Percentiles rank a stretch among this genome's conserved stretches.
Evolutionary conservation across 2,329 filamentous ascomycete genomes (phyloP).

Genomic region (Monosporascus sp.): DNA sequence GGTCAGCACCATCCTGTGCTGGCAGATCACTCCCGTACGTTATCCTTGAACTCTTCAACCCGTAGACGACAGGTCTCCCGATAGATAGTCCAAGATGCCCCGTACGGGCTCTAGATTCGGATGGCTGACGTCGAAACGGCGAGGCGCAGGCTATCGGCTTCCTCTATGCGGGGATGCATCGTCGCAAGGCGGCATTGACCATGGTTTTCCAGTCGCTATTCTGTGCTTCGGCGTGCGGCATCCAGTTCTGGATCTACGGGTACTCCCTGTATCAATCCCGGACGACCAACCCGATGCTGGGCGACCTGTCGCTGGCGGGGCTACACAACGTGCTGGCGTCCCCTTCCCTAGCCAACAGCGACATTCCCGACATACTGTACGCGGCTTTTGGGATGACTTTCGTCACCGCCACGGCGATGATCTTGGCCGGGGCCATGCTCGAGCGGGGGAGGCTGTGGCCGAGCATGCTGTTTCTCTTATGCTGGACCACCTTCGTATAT

Average conservation of each 20-base stretch:
- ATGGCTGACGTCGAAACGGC: neutral
- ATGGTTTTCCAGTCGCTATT: slow-evolving; percentile 44
- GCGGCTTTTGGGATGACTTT: slow-evolving; percentile 32
- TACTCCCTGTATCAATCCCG: slow-evolving; percentile 36
- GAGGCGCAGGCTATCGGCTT: slow-evolving; percentile 28
- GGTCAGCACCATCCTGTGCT: slow-evolving; percentile 30
- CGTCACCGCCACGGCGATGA: slow-evolving; percentile 33
- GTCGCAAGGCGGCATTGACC: slow-evolving; percentile 33
- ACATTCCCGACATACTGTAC: slow-evolving; percentile 33
- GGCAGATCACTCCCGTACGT: slow-evolving; percentile 30
- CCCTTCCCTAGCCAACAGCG: slow-evolving; percentile 30
- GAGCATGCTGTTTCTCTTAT: slow-evolving; percentile 58
- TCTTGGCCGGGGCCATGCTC: slow-evolving; percentile 32
- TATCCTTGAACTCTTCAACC: neutral
- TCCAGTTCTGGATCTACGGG: slow-evolving; percentile 43
- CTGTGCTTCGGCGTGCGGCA: slow-evolving; percentile 37
- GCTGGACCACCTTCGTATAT: slow-evolving; percentile 61
- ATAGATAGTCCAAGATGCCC: no score
- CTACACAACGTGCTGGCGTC: slow-evolving; percentile 31
- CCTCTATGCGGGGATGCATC: slow-evolving; percentile 33
- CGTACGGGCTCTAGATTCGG: no score
- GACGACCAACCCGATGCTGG: slow-evolving; percentile 29
- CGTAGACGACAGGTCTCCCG: no score
- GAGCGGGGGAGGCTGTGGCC: slow-evolving; percentile 31
- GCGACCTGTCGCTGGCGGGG: slow-evolving; percentile 28